These are phyloP conservation scores for Plasmodium fragile DNA, from an alignment of 169 alveolate species.

Conservation along the genomic window DNA sequence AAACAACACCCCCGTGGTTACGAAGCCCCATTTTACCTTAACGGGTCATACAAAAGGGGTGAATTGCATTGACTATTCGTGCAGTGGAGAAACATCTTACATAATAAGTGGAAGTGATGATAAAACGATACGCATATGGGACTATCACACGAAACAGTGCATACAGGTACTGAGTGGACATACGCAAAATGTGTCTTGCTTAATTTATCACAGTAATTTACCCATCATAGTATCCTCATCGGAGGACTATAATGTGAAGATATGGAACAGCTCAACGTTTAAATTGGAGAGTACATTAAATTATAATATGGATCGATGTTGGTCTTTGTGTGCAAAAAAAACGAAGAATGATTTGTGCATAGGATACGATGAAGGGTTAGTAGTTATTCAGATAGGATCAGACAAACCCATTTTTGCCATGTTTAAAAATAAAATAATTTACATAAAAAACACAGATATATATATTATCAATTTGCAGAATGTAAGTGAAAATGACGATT, in stretches of 20 bases:
- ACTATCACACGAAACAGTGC: conserved; percentile 97
- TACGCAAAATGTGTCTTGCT: conserved; percentile 94
- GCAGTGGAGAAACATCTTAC: conserved; percentile 94
- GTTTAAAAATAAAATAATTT: conserved; percentile 94
- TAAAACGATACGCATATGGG: conserved; percentile 98
- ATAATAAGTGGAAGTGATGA: conserved; percentile 98
- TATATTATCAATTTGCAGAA: conserved; percentile 92
- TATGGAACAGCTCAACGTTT: conserved; percentile 97
- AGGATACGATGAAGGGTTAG: conserved; percentile 93
- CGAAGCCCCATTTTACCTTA: conserved; percentile 95
- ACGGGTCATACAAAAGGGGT: conserved; percentile 99
- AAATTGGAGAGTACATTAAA: conserved; percentile 94
- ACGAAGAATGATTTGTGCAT: conserved; percentile 87
- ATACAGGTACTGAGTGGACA: conserved; percentile 96
- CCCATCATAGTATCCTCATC: conserved; percentile 96
- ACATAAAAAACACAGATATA: conserved; percentile 95
- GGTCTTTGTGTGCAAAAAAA: conserved; percentile 92
- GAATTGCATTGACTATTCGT: conserved; percentile 91
- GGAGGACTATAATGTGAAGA: conserved; percentile 96
- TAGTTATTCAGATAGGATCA: conserved; percentile 96
- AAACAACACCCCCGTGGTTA: conserved; percentile 82
- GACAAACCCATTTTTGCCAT: conserved; percentile 97
- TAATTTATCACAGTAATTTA: conserved; percentile 94
- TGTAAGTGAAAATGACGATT: conserved; percentile 39
- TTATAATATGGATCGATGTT: conserved; percentile 94